Evolutionary conservation across 768 basidiomycete species (phyloP).

Genomic region (Coprinopsis cinerea): DNA sequence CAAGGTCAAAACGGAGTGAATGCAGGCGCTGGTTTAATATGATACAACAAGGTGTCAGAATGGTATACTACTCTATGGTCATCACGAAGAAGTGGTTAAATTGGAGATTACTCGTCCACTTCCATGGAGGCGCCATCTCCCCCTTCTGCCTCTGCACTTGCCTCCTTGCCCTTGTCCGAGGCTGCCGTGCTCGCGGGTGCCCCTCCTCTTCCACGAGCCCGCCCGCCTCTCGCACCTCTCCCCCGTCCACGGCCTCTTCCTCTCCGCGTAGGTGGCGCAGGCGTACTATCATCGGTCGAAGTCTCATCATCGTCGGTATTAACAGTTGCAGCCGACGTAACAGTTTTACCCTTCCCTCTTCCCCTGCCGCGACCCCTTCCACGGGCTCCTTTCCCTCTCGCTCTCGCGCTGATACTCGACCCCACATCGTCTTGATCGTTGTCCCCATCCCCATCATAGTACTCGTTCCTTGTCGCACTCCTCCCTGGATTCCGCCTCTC

Average conservation of each 20-base stretch:
- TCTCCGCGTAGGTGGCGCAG: constrained; percentile 20
- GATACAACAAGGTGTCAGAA: no score
- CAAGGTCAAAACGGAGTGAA: no score
- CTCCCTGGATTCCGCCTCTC: constrained; percentile 46
- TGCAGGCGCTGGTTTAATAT: no score
- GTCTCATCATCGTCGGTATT: constrained; percentile 16
- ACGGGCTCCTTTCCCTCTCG: constrained; percentile 22
- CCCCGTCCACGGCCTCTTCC: constrained; percentile 28
- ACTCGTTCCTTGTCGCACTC: constrained; percentile 57
- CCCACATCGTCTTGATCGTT: constrained; percentile 41
- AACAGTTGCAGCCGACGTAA: constrained; percentile 13
- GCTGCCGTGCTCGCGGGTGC: constrained; percentile 10
- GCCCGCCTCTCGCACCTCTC: constrained; percentile 31
- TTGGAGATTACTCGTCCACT: background rate
- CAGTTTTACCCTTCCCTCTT: no score
- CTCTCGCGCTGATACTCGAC: constrained; percentile 19
- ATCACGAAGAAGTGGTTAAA: no score
- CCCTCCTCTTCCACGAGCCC: constrained; percentile 23
- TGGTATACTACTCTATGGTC: no score
- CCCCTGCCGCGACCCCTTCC: no score
- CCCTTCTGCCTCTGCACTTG: constrained; percentile 22
- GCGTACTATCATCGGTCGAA: constrained; percentile 6
- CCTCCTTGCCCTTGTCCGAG: constrained; percentile 18
- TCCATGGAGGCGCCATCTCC: constrained; percentile 28
- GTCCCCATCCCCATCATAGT: constrained; percentile 68